A percentile compares a stretch with the other conserved stretches of the same genome.
phyloP scores from a whole-genome alignment of 116 monocot species.

The Phalaenopsis hybrid region DNA sequence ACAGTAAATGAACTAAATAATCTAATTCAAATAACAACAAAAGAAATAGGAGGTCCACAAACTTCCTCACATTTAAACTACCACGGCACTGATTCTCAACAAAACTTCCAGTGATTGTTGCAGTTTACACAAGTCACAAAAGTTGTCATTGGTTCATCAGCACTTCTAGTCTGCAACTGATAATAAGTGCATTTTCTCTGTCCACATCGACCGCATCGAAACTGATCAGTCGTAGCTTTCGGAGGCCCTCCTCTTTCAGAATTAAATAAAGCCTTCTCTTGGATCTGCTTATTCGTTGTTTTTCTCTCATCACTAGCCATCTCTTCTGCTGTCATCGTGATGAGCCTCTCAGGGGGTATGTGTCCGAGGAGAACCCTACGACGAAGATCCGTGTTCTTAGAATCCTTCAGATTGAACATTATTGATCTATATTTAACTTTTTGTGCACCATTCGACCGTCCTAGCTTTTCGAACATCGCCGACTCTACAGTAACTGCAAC shows the following conservation, averaged over 20 bases:
- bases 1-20: neutral
- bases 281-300: constrained; percentile 57
- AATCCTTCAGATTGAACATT: constrained; percentile 79
- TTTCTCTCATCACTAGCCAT: constrained; percentile 86
- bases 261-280: constrained; percentile 75
- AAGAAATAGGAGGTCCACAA: neutral
- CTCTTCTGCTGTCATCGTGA: constrained; percentile 55
- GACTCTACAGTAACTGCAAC: constrained; percentile 35
- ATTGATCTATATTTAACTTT: constrained; percentile 54
- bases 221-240: constrained; percentile 89
- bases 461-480: constrained; percentile 31
- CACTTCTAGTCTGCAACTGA: constrained; percentile 72
- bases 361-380: constrained; percentile 70
- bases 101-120: constrained; percentile 57
- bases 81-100: constrained; percentile 6
- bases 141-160: constrained; percentile 53
- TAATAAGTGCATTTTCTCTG: constrained; percentile 86
- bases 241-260: constrained; percentile 56
- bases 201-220: constrained; percentile 80
- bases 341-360: constrained; percentile 44
- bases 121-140: constrained; percentile 55
- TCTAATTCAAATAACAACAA: neutral
- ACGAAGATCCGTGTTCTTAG: constrained; percentile 70
- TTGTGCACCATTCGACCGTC: constrained; percentile 29
- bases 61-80: neutral